Conservation (phyloP, 2,329 filamentous ascomycete genomes). For the Fusarium sp. region DNA sequence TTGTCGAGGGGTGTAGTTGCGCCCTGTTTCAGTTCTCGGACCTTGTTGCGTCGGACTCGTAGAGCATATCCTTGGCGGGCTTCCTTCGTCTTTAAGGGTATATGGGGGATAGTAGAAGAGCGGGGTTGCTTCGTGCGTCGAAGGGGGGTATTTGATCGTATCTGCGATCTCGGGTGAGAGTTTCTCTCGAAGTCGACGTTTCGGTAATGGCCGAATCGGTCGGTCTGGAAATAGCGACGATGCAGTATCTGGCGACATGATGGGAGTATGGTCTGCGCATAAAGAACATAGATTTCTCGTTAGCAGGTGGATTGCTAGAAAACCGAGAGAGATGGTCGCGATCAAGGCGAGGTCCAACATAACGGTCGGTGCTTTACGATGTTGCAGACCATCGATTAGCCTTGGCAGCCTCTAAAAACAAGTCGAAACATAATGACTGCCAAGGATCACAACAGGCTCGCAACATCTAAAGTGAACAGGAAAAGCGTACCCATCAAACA, state of each 20-base stretch:
- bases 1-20: conserved; percentile 44
- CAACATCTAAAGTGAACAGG: conserved; percentile 19
- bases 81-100: conserved; percentile 61
- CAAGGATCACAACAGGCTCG: conserved; percentile 9
- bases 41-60: conserved; percentile 39
- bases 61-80: conserved; percentile 32
- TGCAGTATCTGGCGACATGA: conserved; percentile 77
- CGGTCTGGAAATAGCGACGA: conserved; percentile 88
- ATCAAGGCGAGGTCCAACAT: conserved; percentile 31
- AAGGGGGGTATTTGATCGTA: conserved; percentile 83
- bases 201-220: conserved; percentile 92
- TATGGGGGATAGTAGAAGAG: conserved; percentile 74
- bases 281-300: conserved; percentile 37
- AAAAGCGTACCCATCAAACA: conserved; percentile 58
- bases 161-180: conserved; percentile 87
- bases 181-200: conserved; percentile 86
- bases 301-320: conserved; percentile 45
- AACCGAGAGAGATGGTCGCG: conserved; percentile 24
- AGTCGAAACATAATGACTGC: conserved; percentile 6
- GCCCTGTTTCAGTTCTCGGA: conserved; percentile 40
- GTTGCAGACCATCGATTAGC: conserved; percentile 8
- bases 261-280: conserved; percentile 58
- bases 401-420: conserved; percentile 4
- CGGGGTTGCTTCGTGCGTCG: conserved; percentile 75
- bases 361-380: conserved; percentile 1